Evolutionary conservation across 169 alveolate genomes (phyloP), one percentile per base, ranked within the genome.

Genomic region (Eimeria maxima): DNA sequence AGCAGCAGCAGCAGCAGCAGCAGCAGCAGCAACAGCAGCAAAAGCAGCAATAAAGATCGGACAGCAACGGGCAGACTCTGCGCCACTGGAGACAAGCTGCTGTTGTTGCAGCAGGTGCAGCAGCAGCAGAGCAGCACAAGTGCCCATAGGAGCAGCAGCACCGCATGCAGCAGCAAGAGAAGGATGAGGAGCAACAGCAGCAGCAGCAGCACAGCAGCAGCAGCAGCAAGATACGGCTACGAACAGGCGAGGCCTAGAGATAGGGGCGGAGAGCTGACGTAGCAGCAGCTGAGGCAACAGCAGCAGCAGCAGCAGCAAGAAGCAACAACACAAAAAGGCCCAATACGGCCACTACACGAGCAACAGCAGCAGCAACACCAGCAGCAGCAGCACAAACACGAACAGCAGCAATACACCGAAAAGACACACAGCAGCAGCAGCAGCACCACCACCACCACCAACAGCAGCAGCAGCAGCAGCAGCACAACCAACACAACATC

Each of bases 1-100:
- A 38, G 78, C 78, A 67, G 78, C 78, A 67, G 78, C 78, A 67
- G 78, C 78, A 67, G 78, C 78, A 57, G 81, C 63, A 87, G 69
- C 65, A 55, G 57, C 57, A 50, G 57, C 57, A 50, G 57, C 57
- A 50, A 11, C 57, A 50, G 57, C 57, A 50, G 57, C 57, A 50
- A 3, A 38, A 29, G 80, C 57, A 18, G 76, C 69, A 57, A 27
- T 67, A 5, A 10, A 14, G 74, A 16, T 65, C 24, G 78, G 27
- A 29, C 78, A 67, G 78, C 33, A 67, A 67, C 45, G 44, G 78
- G 78, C 44, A 67, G 13, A 24, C 78, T 38, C 78, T 29, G 44
- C 78, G 18, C 57, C 57, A 11, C 5, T 7, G 11, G 57, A 50
- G 11, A 50, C 57, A 50, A 50, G 57, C 57, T 7, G 57, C 57